Evolutionary conservation across 345 rosid species (phyloP), one percentile per base, ranked within the genome.

Genomic region (Linum lewisii): DNA sequence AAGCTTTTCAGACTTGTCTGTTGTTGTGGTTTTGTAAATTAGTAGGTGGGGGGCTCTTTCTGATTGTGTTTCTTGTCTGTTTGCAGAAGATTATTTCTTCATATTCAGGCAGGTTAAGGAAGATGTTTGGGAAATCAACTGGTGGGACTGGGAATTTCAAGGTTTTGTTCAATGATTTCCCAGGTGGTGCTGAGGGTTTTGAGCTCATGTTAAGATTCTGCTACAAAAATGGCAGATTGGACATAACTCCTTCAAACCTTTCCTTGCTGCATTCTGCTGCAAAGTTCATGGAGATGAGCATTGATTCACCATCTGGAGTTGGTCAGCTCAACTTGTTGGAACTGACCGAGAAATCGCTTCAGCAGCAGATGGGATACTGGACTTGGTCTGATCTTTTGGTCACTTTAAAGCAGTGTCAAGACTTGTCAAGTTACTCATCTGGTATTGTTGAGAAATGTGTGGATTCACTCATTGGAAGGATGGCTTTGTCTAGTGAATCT

Each of bases 101-200:
- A 0, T 82, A 81, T 65, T 87, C 91, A 4, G 85, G 84, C 26
- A 83, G 79, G 69, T 66, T 93, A 32, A 70, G 79, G 73, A 84
- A 70, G 70, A 64, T 89, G 54, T 75, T 85, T 61, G 81, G 90
- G 24, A 84, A 78, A 72, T 82, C 91, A 50, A 66, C 72, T 11
- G 60, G 63, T 45, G 58, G 76, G 29, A 42, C 65, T 54, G 67
- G 78, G 50, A 71, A 71, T 63, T 73, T 82, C 38, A 93, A 89
- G 65, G 83, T 93, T 60, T 74, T 93, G 67, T 87, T 93, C 54
- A 77, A 82, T 62, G 99, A 87, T 52, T 93, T 93, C 58, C 97
- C 99, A 0, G 97, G 95, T 34, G 97, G 97, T 24, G 60, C 88
- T 0, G 83, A 76, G 65, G 64, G 82, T 69, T 89, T 93, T 61